phyloP scores from a whole-genome alignment of 2,329 filamentous ascomycete genomes.

The Pseudocercospora macadamiae region DNA sequence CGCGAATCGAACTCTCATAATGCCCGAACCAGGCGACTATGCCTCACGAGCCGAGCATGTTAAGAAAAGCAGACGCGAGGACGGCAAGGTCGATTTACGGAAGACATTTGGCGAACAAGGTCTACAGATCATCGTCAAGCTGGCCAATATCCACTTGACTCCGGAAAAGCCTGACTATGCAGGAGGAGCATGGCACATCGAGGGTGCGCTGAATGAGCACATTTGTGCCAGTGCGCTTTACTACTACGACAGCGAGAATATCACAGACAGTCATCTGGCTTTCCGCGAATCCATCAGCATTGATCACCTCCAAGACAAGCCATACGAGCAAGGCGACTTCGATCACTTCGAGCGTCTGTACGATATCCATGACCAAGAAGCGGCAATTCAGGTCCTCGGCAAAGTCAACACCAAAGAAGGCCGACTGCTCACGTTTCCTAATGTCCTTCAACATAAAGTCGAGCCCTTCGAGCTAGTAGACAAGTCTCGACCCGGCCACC shows the following conservation, averaged over 20 bases:
- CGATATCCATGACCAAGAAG: slow-evolving; percentile 35
- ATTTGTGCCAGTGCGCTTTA: slow-evolving; percentile 66
- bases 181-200: slow-evolving; percentile 59
- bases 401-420: slow-evolving; percentile 51
- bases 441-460: slow-evolving; percentile 56
- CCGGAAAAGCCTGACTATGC: slow-evolving; percentile 60
- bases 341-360: slow-evolving; percentile 30
- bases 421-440: slow-evolving; percentile 61
- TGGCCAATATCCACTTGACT: slow-evolving; percentile 62
- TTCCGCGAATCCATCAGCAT: slow-evolving; percentile 48
- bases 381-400: slow-evolving; percentile 51
- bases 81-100: slow-evolving; percentile 21
- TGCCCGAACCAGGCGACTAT: slow-evolving; percentile 14
- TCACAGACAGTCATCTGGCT: slow-evolving; percentile 55
- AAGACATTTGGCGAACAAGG: slow-evolving; percentile 46
- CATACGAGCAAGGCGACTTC: slow-evolving; percentile 27
- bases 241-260: slow-evolving; percentile 64
- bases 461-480: slow-evolving; percentile 56
- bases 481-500: slow-evolving; percentile 55
- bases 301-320: slow-evolving; percentile 11
- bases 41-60: not conserved
- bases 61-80: not conserved
- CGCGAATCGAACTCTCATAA: slow-evolving; percentile 10
- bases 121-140: slow-evolving; percentile 66
- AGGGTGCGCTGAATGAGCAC: slow-evolving; percentile 59